Evolutionary conservation across 495 filamentous ascomycete genomes (phyloP).

Genomic region (Aeminium ludgeri): DNA sequence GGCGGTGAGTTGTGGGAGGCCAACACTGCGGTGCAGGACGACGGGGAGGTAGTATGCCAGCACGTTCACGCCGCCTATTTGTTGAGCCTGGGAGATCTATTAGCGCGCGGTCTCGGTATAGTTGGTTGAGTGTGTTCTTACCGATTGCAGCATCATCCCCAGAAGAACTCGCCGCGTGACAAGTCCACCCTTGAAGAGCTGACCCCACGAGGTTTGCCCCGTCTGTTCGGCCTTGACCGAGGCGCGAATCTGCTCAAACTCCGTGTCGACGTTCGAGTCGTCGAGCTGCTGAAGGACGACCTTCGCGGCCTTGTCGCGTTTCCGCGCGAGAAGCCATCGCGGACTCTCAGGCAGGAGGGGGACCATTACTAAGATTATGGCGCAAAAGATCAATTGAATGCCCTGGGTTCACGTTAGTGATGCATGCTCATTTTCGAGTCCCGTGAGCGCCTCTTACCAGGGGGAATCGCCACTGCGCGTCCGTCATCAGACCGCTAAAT

Average conservation of each 20-base stretch:
- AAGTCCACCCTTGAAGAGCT: conserved; percentile 8
- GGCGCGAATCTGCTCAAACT: conserved; percentile 3
- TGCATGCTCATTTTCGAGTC: neutral
- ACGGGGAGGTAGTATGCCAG: conserved; percentile 10
- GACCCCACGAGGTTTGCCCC: conserved; percentile 4
- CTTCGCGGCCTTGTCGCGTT: conserved; percentile 1
- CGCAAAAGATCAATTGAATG: conserved; percentile 5
- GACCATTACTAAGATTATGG: conserved; percentile 5
- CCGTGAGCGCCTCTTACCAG: neutral
- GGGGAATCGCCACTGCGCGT: conserved; percentile 6
- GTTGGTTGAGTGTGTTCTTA: neutral
- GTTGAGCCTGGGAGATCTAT: conserved; percentile 7
- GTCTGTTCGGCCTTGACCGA: conserved; percentile 11
- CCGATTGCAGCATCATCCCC: conserved; percentile 5
- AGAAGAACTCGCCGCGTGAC: conserved; percentile 7
- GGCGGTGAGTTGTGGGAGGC: conserved; percentile 21
- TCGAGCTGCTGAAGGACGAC: conserved; percentile 3
- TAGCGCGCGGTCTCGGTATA: neutral
- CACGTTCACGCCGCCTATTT: neutral
- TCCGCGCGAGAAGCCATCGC: conserved; percentile 3
- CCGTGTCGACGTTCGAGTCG: conserved; percentile 5
- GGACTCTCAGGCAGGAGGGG: conserved; percentile 4
- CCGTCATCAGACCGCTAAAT: conserved; percentile 1
- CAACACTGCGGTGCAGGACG: conserved; percentile 36
- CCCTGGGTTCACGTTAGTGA: neutral